These are phyloP conservation scores for Cutaneotrichosporon dermatis DNA, from an alignment of 1,284 basidiomycete species.

Conservation along the genomic window DNA sequence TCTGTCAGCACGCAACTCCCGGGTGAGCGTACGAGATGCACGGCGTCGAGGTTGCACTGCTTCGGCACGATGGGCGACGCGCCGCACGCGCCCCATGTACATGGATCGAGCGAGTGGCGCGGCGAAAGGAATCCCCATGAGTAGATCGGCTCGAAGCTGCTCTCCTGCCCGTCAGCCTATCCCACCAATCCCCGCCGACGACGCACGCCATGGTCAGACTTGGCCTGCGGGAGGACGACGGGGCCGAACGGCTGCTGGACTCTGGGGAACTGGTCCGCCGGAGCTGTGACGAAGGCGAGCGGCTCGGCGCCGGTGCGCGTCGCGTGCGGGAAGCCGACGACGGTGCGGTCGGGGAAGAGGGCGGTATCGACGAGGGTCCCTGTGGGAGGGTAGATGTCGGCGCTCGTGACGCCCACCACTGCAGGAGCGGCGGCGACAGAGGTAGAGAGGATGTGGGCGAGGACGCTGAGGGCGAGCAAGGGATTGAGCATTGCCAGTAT, in stretches of 20 bases:
- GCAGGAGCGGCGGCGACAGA: not conserved
- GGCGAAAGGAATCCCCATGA: constrained; percentile 80
- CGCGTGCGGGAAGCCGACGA: constrained; percentile 54
- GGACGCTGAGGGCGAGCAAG: no score
- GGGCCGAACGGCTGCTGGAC: constrained; percentile 48
- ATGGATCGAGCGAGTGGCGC: constrained; percentile 70
- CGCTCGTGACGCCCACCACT: constrained; percentile 26
- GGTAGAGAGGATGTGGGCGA: not conserved
- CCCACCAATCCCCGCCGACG: not conserved
- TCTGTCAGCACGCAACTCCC: constrained; percentile 3
- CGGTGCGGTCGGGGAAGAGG: constrained; percentile 51
- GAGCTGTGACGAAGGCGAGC: constrained; percentile 53
- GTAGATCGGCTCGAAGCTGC: constrained; percentile 60
- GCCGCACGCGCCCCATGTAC: constrained; percentile 64
- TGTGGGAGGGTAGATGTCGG: constrained; percentile 34
- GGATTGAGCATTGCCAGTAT: no score
- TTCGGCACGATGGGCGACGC: constrained; percentile 66
- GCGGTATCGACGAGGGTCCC: constrained; percentile 28
- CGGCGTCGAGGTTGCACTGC: constrained; percentile 62
- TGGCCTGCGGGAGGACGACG: constrained; percentile 47
- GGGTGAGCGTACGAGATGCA: constrained; percentile 51
- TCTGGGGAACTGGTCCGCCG: constrained; percentile 48
- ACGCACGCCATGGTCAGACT: constrained; percentile 11
- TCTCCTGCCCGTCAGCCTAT: not conserved
- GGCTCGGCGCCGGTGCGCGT: constrained; percentile 57